Base-by-base conservation (phyloP, 495 filamentous ascomycete species). In the Podospora sp. region DNA sequence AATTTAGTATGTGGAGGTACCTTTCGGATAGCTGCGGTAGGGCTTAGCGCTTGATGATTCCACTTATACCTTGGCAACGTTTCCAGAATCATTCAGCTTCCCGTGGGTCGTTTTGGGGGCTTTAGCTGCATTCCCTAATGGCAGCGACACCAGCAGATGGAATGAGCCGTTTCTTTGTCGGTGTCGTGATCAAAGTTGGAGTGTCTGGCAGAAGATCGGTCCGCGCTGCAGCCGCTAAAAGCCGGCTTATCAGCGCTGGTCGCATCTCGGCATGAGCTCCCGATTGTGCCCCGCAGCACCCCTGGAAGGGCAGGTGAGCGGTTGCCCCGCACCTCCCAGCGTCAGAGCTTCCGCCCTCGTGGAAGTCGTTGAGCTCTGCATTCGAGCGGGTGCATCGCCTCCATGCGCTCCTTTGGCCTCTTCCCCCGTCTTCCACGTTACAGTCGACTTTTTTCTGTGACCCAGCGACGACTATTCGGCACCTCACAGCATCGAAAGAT, bases 401-500 rank as follows among this genome's bases (percentile, higher is more conserved):
- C 56, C 25, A 59, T 57, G 21, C 9, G 25, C 6, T 24, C 55
- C 7, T 6, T 11, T 46, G 26, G 59, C 35, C 55, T 11, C 18
- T 22, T 53, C 22, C 27, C 46, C 24, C 40, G 53, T 49, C 16
- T 55, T 63, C 40, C 50, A 14, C n/a, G 12, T 6, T 26, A 9
- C 22, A 9, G 21, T 53, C 22, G 55, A 12, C 12, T 55, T 21
- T 4, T 60, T 16, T 53, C 36, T 6, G n/a, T 62, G 8, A 5
- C 40, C 11, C 40, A 52, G 6, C 62, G 29, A 33, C 65, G 65
- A 51, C 14, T 33, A 53, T 58, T 64, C 26, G 50, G 33, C 59
- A 52, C 18, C 33, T 3, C 21, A 24, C 58, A 20, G 21, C 63
- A 63, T 12, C 7, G 35, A 21, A 64, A 27, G 40, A 77, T 77